These are phyloP conservation scores for Trichosanthes truncata DNA, from an alignment of 306 rosid species.

Conservation along the genomic window DNA sequence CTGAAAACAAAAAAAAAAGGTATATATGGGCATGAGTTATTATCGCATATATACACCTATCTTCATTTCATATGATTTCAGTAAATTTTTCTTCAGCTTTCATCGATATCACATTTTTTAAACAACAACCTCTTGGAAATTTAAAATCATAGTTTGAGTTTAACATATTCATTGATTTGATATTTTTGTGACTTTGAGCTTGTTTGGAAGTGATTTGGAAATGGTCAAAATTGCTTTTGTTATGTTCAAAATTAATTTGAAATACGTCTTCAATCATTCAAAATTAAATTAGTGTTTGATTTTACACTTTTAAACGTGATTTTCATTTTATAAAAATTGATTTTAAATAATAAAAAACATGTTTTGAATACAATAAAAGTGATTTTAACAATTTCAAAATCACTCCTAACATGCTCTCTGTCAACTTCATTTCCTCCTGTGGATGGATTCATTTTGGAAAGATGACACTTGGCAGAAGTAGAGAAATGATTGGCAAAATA, in stretches of 20 bases:
- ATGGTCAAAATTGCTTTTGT: too few species aligned
- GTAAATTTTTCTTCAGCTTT: background rate
- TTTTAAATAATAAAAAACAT: too few species aligned
- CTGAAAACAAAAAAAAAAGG: background rate
- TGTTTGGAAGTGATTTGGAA: too few species aligned
- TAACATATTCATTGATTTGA: background rate
- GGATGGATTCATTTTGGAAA: background rate
- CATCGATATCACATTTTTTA: background rate
- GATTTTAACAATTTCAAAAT: too few species aligned
- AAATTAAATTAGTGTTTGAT: too few species aligned
- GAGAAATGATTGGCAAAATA: slow-evolving; percentile 1
- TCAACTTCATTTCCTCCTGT: background rate
- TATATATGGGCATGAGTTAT: background rate
- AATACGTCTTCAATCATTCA: too few species aligned
- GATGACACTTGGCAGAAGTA: background rate
- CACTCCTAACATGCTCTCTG: too few species aligned
- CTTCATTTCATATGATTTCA: background rate
- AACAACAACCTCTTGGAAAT: background rate
- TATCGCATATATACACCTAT: background rate
- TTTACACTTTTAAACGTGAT: too few species aligned
- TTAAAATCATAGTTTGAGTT: background rate
- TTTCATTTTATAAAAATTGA: too few species aligned
- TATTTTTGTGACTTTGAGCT: background rate
- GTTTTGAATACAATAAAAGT: too few species aligned
- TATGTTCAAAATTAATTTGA: too few species aligned